Conservation (phyloP, 192 early-diverging fungal genomes). For the Anaeromyces robustus region DNA sequence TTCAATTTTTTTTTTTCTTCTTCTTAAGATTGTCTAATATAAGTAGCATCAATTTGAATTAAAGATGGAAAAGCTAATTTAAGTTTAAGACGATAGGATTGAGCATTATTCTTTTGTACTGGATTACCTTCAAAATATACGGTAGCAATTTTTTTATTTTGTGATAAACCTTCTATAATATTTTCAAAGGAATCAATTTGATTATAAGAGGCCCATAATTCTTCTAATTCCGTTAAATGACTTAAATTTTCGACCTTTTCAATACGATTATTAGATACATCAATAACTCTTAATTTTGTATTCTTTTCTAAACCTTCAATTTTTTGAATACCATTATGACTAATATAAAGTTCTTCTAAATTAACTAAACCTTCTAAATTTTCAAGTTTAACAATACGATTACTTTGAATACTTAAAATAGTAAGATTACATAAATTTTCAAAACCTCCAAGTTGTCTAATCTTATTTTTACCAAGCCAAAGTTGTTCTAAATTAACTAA, state of each 20-base stretch:
- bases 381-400: constrained; percentile 62
- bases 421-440: constrained; percentile 20
- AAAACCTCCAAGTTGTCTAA: constrained; percentile 51
- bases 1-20: not conserved
- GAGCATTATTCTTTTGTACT: constrained; percentile 52
- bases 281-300: constrained; percentile 56
- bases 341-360: constrained; percentile 83
- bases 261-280: constrained; percentile 71
- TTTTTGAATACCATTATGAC: constrained; percentile 70
- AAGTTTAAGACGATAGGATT: constrained; percentile 76
- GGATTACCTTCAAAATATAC: constrained; percentile 96
- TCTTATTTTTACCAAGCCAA: constrained; percentile 98
- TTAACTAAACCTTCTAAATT: constrained; percentile 47
- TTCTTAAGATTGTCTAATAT: not conserved
- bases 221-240: constrained; percentile 53
- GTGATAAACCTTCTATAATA: constrained; percentile 46
- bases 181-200: constrained; percentile 14
- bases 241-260: constrained; percentile 53
- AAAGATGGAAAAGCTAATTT: constrained; percentile 69
- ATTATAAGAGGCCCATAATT: constrained; percentile 59
- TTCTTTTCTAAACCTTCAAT: constrained; percentile 72
- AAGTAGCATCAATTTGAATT: constrained; percentile 79
- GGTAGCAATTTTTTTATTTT: constrained; percentile 48
- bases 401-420: constrained; percentile 69
- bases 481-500: constrained; percentile 73